phyloP scores from a whole-genome alignment of 805 yeast genomes.

The Ogataea thermomethanolica region DNA sequence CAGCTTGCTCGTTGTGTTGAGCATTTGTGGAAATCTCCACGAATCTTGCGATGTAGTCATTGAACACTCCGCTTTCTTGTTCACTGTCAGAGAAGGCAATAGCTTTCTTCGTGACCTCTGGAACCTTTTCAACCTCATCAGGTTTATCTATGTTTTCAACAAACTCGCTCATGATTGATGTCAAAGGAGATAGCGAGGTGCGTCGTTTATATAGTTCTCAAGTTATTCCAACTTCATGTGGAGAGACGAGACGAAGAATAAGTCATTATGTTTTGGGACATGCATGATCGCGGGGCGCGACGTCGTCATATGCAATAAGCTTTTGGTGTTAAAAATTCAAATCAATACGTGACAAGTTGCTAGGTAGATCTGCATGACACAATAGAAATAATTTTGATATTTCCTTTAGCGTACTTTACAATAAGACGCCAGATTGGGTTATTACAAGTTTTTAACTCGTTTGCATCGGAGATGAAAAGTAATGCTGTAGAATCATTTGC shows the following conservation, averaged over 20 bases:
- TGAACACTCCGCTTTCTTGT: neutral
- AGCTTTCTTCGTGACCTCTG: neutral
- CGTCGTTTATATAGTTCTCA: neutral
- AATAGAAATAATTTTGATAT: too few species aligned
- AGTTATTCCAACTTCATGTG: neutral
- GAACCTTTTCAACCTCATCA: neutral
- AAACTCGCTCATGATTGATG: neutral
- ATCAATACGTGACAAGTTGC: too few species aligned
- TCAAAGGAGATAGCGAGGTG: neutral
- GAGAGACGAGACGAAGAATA: neutral
- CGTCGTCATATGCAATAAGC: too few species aligned
- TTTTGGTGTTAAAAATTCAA: too few species aligned
- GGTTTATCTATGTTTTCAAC: constrained; percentile 1
- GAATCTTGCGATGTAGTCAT: constrained; percentile 1
- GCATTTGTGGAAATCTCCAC: neutral
- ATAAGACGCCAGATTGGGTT: too few species aligned
- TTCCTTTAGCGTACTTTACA: too few species aligned
- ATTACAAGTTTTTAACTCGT: too few species aligned
- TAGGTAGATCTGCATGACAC: too few species aligned
- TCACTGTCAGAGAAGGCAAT: neutral
- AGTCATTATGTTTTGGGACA: too few species aligned
- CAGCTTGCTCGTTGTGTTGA: constrained; percentile 9
- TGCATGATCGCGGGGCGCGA: too few species aligned
- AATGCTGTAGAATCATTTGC: too few species aligned
- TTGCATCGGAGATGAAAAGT: too few species aligned